These are phyloP conservation scores for Globisporangium polare DNA, from an alignment of 352 stramenopile species.

Conservation along the genomic window DNA sequence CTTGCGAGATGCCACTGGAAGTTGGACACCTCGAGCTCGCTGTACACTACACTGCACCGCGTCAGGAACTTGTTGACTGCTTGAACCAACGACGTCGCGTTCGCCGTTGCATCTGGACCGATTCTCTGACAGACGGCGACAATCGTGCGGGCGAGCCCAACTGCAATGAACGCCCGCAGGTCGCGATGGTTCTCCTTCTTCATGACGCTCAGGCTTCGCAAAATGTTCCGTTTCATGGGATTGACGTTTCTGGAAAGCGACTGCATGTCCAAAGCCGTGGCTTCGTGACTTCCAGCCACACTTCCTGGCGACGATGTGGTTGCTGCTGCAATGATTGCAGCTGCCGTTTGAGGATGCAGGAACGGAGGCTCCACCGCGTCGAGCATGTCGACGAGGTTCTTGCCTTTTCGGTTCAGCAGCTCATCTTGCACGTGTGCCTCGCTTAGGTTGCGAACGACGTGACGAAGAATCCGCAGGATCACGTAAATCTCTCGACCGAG, in stretches of 20 bases:
- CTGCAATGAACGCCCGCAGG: slow-evolving; percentile 59
- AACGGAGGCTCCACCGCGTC: slow-evolving; percentile 59
- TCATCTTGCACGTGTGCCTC: slow-evolving; percentile 43
- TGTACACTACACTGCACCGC: slow-evolving; percentile 65
- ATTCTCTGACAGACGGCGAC: slow-evolving; percentile 60
- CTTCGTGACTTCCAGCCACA: not conserved
- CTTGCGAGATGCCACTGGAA: slow-evolving; percentile 77
- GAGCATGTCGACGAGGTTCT: slow-evolving; percentile 48
- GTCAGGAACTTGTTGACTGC: slow-evolving; percentile 60
- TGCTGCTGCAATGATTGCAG: slow-evolving; percentile 49
- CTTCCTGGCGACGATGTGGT: slow-evolving; percentile 15
- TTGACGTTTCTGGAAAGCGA: slow-evolving; percentile 2
- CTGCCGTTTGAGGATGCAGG: slow-evolving; percentile 51
- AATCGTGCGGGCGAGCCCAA: slow-evolving; percentile 60
- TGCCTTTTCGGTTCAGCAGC: slow-evolving; percentile 38
- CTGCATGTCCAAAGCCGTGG: not conserved
- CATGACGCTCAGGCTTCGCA: slow-evolving; percentile 41
- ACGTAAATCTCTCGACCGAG: slow-evolving; percentile 74
- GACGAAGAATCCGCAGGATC: slow-evolving; percentile 52
- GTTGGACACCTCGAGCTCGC: slow-evolving; percentile 69
- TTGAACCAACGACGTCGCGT: slow-evolving; percentile 33
- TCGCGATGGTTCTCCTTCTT: slow-evolving; percentile 42
- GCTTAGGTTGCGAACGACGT: slow-evolving; percentile 54
- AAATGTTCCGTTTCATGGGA: slow-evolving; percentile 32
- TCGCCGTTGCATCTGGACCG: slow-evolving; percentile 36